Base-by-base conservation (phyloP, 352 stramenopile genomes). In the Phytophthora fragariae region DNA sequence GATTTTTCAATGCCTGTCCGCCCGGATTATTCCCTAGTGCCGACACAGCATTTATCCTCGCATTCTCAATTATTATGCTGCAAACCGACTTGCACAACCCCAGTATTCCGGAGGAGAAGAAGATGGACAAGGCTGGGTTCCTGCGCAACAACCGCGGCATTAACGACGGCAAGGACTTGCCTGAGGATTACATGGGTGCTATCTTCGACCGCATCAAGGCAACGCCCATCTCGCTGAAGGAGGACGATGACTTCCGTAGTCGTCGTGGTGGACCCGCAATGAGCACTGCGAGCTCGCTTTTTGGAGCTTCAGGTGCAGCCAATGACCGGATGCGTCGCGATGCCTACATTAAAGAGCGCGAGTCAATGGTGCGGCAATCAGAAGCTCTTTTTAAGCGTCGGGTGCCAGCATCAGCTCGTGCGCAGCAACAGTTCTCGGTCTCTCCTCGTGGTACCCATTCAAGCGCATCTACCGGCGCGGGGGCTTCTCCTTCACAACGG, bases 11-110 rank as follows among this genome's bases (percentile, higher is more conserved):
- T 79, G 50, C 77, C 66, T 81, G 90, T 90, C 65, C 83, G 3
- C 76, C 84, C 5, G 86, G 82, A 6, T 76, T 99, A 2, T 99
- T 99, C 74, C 87, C 94, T 14, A 98, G 91, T 35, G 96, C 97
- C 14, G 98, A 99, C 75, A 98, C 97, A 5, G 98, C 98, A 2
- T 99, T 99, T 72, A 99, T 99, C 73, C 76, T 99, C 37, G 96
- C 93, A 12, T 99, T 99, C 50, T 93, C 86, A 56, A 94, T 96
- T 55, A 94, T 96, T 41, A 85, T 96, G 86, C 64, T 96, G 19
- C 87, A 96, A 59, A 96, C 89, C 1, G 98, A 99, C 91, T 82
- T 99, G 19, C 98, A 99, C 83, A 99, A 99, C 69, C 98, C 97
- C n/a, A 98, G 87, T 61, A 98, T 99, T 47, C 85, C 97, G 27